Evolutionary conservation across 1,284 basidiomycete species (phyloP).

Genomic region (Rhizopogon parksii): DNA sequence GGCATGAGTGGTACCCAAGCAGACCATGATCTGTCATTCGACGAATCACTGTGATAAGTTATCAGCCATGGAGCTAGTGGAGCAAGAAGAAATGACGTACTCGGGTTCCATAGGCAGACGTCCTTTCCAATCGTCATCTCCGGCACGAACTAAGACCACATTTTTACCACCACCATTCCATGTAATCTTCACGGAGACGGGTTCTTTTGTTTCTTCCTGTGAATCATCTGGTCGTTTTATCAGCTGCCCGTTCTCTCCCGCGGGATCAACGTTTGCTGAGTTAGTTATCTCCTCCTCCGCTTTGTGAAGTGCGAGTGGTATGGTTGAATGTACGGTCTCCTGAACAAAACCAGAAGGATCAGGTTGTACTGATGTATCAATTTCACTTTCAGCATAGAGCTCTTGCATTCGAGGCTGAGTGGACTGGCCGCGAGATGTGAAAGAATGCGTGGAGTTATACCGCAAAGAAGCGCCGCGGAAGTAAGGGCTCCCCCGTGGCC

Average conservation of each 20-base stretch:
- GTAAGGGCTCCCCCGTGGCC: slow-evolving; percentile 26
- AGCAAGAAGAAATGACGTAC: slow-evolving; percentile 34
- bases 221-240: slow-evolving; percentile 10
- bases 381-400: slow-evolving; percentile 27
- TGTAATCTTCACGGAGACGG: slow-evolving; percentile 47
- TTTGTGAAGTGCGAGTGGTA: slow-evolving; percentile 50
- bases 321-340: slow-evolving; percentile 56
- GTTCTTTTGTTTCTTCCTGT: slow-evolving; percentile 33
- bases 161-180: slow-evolving; percentile 59
- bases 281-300: slow-evolving; percentile 28
- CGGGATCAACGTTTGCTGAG: slow-evolving; percentile 15
- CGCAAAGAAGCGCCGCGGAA: slow-evolving; percentile 26
- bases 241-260: slow-evolving; percentile 17
- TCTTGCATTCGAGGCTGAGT: slow-evolving; percentile 30
- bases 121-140: slow-evolving; percentile 68
- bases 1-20: slow-evolving; percentile 63
- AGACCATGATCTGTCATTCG: slow-evolving; percentile 35
- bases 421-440: slow-evolving; percentile 26
- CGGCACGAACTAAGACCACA: slow-evolving; percentile 60
- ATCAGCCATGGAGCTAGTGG: slow-evolving; percentile 13
- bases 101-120: slow-evolving; percentile 54
- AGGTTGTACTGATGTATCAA: slow-evolving; percentile 15
- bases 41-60: slow-evolving; percentile 18
- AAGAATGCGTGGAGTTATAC: slow-evolving; percentile 32
- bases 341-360: slow-evolving; percentile 35